Percentiles rank a stretch among this genome's conserved stretches.
phyloP scores from a whole-genome alignment of 2,329 filamentous ascomycete species.

The Aspergillus luchuensis region DNA sequence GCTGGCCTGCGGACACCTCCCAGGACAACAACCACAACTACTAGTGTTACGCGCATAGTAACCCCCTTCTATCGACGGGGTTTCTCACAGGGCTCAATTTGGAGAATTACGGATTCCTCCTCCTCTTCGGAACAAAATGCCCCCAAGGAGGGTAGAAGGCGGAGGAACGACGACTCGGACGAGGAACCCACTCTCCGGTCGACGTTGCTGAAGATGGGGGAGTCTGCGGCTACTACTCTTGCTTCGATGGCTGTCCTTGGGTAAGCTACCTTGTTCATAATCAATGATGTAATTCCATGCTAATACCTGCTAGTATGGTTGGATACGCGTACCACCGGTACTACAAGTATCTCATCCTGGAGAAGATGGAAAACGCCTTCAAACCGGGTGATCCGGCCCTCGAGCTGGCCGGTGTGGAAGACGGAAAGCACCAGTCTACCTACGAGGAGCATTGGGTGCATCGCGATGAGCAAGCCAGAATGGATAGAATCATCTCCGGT shows the following conservation, averaged over 20 bases:
- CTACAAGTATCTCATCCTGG: constrained; percentile 88
- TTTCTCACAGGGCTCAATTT: constrained; percentile 26
- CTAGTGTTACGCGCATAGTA: background rate
- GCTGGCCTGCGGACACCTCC: constrained; percentile 20
- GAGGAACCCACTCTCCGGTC: constrained; percentile 38
- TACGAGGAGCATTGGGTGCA: constrained; percentile 72
- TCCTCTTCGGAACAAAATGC: constrained; percentile 35
- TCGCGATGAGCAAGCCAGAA: constrained; percentile 76
- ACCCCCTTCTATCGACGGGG: constrained; percentile 25
- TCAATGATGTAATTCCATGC: constrained; percentile 5
- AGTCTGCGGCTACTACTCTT: constrained; percentile 73
- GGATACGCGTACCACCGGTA: constrained; percentile 77
- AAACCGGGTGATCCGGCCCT: constrained; percentile 87
- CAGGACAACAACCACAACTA: constrained; percentile 3
- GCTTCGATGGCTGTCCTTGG: constrained; percentile 74
- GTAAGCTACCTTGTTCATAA: constrained; percentile 29
- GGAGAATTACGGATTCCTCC: constrained; percentile 29
- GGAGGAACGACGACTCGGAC: constrained; percentile 30
- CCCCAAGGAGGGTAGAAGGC: constrained; percentile 28
- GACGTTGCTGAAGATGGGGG: constrained; percentile 64
- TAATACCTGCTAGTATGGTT: constrained; percentile 50
- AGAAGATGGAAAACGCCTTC: constrained; percentile 92
- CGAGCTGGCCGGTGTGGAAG: constrained; percentile 66
- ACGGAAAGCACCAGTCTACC: constrained; percentile 40
- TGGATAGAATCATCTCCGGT: constrained; percentile 82